Evolutionary conservation across 2,329 filamentous ascomycete species (phyloP).

Genomic region (Juglanconis sp.): DNA sequence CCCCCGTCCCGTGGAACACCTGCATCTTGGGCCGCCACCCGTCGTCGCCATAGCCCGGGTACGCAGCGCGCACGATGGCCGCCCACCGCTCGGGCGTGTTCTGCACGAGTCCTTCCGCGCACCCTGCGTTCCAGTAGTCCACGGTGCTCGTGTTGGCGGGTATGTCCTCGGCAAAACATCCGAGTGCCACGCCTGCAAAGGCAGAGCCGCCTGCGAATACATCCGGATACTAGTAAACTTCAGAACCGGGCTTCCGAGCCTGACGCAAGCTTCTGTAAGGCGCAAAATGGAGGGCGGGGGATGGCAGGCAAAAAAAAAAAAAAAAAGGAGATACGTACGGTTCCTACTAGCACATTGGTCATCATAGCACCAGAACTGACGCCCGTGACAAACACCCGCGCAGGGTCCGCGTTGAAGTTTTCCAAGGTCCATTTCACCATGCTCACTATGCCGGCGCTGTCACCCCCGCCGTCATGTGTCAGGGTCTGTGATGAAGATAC

Average conservation of each 20-base stretch:
- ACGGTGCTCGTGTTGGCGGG: constrained; percentile 24
- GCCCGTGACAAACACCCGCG: constrained; percentile 49
- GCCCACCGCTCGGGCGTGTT: constrained; percentile 33
- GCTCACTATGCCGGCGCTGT: constrained; percentile 49
- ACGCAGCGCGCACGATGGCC: constrained; percentile 36
- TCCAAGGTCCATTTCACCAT: constrained; percentile 50
- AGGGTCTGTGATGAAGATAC: constrained; percentile 49
- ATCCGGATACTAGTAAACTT: constrained; percentile 41
- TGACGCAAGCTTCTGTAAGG: too few species aligned
- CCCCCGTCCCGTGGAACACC: constrained; percentile 53
- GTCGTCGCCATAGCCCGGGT: constrained; percentile 41
- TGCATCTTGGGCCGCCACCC: constrained; percentile 54
- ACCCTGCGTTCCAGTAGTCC: constrained; percentile 50
- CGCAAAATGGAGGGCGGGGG: too few species aligned
- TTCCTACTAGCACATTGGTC: constrained; percentile 49
- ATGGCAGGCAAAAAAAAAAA: background rate
- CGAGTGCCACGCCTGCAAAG: constrained; percentile 41
- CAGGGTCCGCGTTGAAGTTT: constrained; percentile 43
- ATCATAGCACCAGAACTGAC: constrained; percentile 54
- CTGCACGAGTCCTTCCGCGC: constrained; percentile 45
- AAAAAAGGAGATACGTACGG: constrained; percentile 18
- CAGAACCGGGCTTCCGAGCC: too few species aligned
- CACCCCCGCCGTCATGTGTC: constrained; percentile 47
- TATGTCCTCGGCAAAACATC: constrained; percentile 44
- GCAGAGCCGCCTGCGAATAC: constrained; percentile 48